phyloP scores from a whole-genome alignment of 2,329 filamentous ascomycete species.

The Microcyclospora tardicrescens region DNA sequence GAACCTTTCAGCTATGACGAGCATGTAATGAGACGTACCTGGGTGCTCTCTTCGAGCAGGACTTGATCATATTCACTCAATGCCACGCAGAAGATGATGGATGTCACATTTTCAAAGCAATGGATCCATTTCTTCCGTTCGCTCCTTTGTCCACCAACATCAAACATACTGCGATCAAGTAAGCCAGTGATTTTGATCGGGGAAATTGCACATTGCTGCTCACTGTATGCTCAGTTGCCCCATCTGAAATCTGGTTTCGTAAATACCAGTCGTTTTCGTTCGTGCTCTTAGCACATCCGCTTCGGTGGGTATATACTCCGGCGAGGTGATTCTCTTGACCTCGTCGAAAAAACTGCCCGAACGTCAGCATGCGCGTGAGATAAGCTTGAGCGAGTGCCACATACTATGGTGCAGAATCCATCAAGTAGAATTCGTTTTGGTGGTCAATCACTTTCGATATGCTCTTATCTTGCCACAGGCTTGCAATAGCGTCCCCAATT shows the following conservation, averaged over 20 bases:
- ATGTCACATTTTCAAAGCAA: conserved; percentile 98
- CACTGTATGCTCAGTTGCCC: conserved; percentile 97
- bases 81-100: conserved; percentile 97
- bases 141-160: conserved; percentile 91
- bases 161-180: conserved; percentile 68
- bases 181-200: background rate
- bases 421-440: conserved; percentile 95
- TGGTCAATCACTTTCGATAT: conserved; percentile 77
- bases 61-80: conserved; percentile 98
- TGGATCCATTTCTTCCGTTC: conserved; percentile 99
- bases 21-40: conserved; percentile 45
- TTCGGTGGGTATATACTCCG: conserved; percentile 83
- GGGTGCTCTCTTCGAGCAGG: conserved; percentile 88
- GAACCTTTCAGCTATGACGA: conserved; percentile 7
- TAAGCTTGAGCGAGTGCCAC: conserved; percentile 1
- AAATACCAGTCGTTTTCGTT: conserved; percentile 98
- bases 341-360: conserved; percentile 81
- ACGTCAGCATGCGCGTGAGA: background rate
- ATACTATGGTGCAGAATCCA: conserved; percentile 98
- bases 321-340: conserved; percentile 66
- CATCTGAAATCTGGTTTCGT: conserved; percentile 98
- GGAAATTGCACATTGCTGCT: conserved; percentile 25
- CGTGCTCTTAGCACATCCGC: conserved; percentile 88
- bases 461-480: conserved; percentile 81
- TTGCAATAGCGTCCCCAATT: conserved; percentile 70